Percentiles rank a stretch among this genome's conserved stretches.
phyloP scores from a whole-genome alignment of 208 protist genomes.

The Wallacemonas sp. region DNA sequence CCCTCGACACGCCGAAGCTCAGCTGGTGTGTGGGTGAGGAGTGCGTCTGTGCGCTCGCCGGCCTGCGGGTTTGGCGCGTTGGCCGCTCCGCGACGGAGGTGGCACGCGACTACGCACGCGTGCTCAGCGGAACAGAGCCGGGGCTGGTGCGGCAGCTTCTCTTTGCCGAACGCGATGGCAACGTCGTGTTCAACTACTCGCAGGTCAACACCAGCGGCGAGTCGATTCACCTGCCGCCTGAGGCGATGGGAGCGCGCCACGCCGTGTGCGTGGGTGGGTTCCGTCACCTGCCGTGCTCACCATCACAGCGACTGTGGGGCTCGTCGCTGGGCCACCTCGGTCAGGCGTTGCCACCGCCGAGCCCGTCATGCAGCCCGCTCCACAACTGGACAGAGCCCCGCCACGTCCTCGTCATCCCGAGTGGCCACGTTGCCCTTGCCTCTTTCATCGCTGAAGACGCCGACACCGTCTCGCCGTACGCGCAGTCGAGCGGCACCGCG shows the following conservation, averaged over 20 bases:
- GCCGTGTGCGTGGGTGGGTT: conserved; percentile 55
- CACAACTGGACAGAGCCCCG: conserved; percentile 47
- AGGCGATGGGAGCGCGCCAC: conserved; percentile 31
- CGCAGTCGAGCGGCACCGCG: conserved; percentile 26
- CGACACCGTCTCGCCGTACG: conserved; percentile 17
- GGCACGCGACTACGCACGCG: conserved; percentile 64
- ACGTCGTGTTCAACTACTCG: conserved; percentile 80
- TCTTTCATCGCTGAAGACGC: conserved; percentile 20
- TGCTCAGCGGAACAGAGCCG: conserved; percentile 66
- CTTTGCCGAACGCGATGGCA: conserved; percentile 85
- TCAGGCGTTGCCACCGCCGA: background rate
- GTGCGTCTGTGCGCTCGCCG: conserved; percentile 76
- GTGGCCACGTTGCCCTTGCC: conserved; percentile 13
- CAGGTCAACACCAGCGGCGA: conserved; percentile 6
- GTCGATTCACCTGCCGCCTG: background rate
- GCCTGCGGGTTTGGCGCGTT: conserved; percentile 77
- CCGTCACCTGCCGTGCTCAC: conserved; percentile 30
- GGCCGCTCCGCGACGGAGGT: conserved; percentile 62
- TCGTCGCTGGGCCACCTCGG: background rate
- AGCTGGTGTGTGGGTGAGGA: conserved; percentile 77
- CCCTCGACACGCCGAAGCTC: conserved; percentile 66
- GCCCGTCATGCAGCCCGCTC: conserved; percentile 18
- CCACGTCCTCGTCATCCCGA: conserved; percentile 3
- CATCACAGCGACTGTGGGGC: conserved; percentile 7
- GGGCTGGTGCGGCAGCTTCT: conserved; percentile 74